Evolutionary conservation across 805 yeast species (phyloP).

Genomic region (Myxozyma monticola): DNA sequence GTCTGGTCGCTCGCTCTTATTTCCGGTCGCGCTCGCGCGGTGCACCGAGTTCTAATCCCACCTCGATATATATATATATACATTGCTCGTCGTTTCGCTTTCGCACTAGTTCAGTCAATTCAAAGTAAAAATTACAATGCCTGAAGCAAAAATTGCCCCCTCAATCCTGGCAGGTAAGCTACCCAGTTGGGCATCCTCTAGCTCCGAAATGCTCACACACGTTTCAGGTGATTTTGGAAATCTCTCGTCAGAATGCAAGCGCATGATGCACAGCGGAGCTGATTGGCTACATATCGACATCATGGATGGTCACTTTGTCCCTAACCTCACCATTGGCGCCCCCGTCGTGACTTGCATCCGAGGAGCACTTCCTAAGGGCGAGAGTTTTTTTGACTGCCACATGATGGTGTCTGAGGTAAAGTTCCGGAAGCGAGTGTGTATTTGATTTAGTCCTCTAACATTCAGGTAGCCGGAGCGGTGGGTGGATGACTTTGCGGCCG

Average conservation of each 20-base stretch:
- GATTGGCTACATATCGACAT: conserved; percentile 98
- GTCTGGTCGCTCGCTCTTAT: no score
- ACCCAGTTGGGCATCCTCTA: neutral
- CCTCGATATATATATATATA: no score
- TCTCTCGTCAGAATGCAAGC: conserved; percentile 82
- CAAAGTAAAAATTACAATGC: conserved; percentile 47
- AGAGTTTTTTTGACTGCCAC: conserved; percentile 84
- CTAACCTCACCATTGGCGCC: conserved; percentile 92
- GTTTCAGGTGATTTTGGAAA: conserved; percentile 71
- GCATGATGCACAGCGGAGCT: conserved; percentile 75
- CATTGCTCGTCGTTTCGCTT: neutral
- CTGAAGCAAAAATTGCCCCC: conserved; percentile 85
- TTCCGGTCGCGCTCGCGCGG: no score
- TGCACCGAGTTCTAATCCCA: no score
- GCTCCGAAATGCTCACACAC: neutral
- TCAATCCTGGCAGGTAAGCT: conserved; percentile 76
- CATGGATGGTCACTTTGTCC: conserved; percentile 99
- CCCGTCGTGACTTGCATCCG: conserved; percentile 81
- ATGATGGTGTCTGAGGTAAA: conserved; percentile 79
- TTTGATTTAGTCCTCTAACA: neutral
- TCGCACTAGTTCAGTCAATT: neutral
- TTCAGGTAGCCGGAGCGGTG: conserved; percentile 72
- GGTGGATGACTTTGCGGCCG: conserved; percentile 88
- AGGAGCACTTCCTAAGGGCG: conserved; percentile 68
- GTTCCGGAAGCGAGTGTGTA: neutral